Evolutionary conservation across 805 yeast species (phyloP).

Genomic region (Candida ficus): DNA sequence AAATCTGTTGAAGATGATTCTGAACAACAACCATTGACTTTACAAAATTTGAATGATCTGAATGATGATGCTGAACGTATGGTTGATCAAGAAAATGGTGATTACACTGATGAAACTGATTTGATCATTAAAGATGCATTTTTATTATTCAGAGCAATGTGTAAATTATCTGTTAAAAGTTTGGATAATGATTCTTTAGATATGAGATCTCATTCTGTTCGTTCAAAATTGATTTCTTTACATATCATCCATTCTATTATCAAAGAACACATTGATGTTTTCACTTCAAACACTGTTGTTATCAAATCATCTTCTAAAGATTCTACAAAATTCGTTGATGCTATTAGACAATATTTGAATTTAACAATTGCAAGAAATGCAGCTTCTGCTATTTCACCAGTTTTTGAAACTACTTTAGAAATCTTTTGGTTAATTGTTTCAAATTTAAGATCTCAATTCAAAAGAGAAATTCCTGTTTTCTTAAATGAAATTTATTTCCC

Average conservation of each 20-base stretch:
- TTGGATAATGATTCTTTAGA: slow-evolving; percentile 73
- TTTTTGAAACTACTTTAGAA: slow-evolving; percentile 86
- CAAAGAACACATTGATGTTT: slow-evolving; percentile 79
- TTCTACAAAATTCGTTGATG: slow-evolving; percentile 63
- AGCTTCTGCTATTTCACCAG: slow-evolving; percentile 85
- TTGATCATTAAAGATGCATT: slow-evolving; percentile 85
- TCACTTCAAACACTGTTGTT: slow-evolving; percentile 53
- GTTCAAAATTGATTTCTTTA: slow-evolving; percentile 84
- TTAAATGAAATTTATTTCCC: slow-evolving; percentile 92
- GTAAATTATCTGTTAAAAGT: slow-evolving; percentile 82
- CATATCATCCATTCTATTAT: slow-evolving; percentile 84
- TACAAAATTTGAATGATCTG: slow-evolving; percentile 54
- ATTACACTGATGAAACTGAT: slow-evolving; percentile 54
- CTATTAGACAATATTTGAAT: slow-evolving; percentile 80
- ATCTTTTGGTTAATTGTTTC: slow-evolving; percentile 88
- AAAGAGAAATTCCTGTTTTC: slow-evolving; percentile 90
- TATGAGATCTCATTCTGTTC: slow-evolving; percentile 85
- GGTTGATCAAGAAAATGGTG: slow-evolving; percentile 40
- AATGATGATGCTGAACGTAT: slow-evolving; percentile 52
- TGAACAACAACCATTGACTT: slow-evolving; percentile 42
- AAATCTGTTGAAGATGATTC: slow-evolving; percentile 8
- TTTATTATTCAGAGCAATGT: slow-evolving; percentile 88
- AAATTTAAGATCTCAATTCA: slow-evolving; percentile 81
- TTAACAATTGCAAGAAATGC: slow-evolving; percentile 85
- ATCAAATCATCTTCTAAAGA: slow-evolving; percentile 49